Evolutionary conservation across 805 yeast genomes (phyloP).

Genomic region (Wickerhamiella lipophila): DNA sequence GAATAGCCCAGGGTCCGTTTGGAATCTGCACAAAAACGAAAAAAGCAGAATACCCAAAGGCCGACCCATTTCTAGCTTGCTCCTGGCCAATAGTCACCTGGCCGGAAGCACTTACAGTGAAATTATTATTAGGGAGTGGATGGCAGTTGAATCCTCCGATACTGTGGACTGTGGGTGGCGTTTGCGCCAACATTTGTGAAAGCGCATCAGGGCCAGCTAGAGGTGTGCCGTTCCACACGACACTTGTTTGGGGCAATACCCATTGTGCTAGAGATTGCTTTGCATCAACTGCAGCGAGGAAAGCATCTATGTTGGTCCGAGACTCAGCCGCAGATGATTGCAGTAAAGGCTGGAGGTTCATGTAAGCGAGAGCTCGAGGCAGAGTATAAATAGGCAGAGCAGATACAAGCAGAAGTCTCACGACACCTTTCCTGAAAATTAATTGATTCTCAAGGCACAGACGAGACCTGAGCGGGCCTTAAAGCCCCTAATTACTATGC

Average conservation of each 20-base stretch:
- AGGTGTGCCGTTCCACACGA: constrained; percentile 35
- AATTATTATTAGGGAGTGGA: constrained; percentile 27
- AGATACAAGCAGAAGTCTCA: too few relatives aligned
- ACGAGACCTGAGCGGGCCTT: too few relatives aligned
- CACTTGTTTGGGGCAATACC: constrained; percentile 26
- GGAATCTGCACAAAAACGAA: constrained; percentile 16
- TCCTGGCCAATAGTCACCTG: constrained; percentile 26
- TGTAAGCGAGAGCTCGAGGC: constrained; percentile 18
- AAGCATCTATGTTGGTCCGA: constrained; percentile 22
- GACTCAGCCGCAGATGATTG: constrained; percentile 21
- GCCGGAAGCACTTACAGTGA: constrained; percentile 27
- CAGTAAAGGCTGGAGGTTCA: constrained; percentile 14
- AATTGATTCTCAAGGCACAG: too few relatives aligned
- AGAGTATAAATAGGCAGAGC: too few relatives aligned
- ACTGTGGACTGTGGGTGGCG: constrained; percentile 30
- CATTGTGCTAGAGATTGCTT: constrained; percentile 21
- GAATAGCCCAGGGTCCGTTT: constrained; percentile 11
- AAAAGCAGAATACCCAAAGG: constrained; percentile 28
- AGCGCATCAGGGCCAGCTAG: constrained; percentile 30
- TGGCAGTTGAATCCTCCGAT: constrained; percentile 29
- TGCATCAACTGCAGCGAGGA: constrained; percentile 28
- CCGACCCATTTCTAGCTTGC: constrained; percentile 15
- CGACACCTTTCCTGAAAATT: too few relatives aligned
- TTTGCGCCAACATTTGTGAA: constrained; percentile 25
- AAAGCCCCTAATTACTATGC: not conserved